A percentile compares a stretch with the other conserved stretches of the same genome.
These are phyloP conservation scores for Chrysoporthe puriensis DNA, from an alignment of 2,329 filamentous ascomycete species.

Conservation along the genomic window DNA sequence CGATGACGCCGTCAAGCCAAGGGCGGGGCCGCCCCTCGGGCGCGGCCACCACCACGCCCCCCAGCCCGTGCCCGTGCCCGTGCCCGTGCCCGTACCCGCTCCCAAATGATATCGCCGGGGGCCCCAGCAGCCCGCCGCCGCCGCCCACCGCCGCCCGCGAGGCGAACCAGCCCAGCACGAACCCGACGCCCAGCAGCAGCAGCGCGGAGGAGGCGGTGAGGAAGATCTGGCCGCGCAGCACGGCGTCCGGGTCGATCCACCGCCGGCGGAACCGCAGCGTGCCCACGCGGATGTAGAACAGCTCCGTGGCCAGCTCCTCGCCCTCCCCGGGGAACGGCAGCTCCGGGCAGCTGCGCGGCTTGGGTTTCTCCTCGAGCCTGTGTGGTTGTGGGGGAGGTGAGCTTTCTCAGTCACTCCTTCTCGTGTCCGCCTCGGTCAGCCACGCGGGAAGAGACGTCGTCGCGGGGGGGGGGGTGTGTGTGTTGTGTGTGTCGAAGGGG, in stretches of 20 bases:
- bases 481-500: neutral
- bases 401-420: neutral
- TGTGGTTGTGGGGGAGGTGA: neutral
- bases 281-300: constrained; percentile 42
- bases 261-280: constrained; percentile 36
- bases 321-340: constrained; percentile 32
- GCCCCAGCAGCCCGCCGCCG: neutral
- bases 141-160: constrained; percentile 8
- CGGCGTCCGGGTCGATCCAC: constrained; percentile 37
- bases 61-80: neutral
- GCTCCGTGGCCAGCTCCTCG: constrained; percentile 33
- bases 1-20: constrained; percentile 3
- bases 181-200: constrained; percentile 14
- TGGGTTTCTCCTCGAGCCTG: constrained; percentile 36
- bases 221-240: constrained; percentile 24
- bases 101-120: constrained; percentile 9
- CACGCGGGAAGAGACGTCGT: neutral
- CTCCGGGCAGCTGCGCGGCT: constrained; percentile 32
- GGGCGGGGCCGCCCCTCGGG: neutral
- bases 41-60: neutral
- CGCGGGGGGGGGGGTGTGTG: neutral
- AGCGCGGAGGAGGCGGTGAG: constrained; percentile 21
- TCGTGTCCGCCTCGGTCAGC: constrained; percentile 10
- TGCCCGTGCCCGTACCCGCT: neutral
- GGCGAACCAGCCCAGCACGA: constrained; percentile 17